Percentiles rank a stretch among this genome's conserved stretches.
Evolutionary conservation across 106 monocot genomes (phyloP).

Genomic region (Allium cepa): DNA sequence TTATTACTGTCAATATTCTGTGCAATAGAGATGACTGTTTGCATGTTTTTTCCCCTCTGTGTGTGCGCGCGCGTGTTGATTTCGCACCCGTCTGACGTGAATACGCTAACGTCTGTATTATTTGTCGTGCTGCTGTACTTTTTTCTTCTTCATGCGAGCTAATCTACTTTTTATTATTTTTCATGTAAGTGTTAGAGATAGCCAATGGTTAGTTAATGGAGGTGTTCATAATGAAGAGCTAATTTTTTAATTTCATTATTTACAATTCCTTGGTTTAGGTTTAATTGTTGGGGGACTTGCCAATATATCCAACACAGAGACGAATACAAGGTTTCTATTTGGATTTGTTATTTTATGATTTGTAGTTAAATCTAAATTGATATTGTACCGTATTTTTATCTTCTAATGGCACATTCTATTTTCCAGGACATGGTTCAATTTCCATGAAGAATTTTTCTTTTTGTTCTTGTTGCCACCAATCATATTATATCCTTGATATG

Average conservation of each 20-base stretch:
- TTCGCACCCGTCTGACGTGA: too few species aligned
- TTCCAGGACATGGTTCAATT: slow-evolving; percentile 90
- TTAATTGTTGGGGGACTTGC: slow-evolving; percentile 88
- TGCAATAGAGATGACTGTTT: too few species aligned
- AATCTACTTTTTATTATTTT: too few species aligned
- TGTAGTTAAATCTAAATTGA: neutral
- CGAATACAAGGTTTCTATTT: slow-evolving; percentile 60
- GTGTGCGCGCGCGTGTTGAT: too few species aligned
- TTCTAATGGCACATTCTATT: slow-evolving; percentile 3
- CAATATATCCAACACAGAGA: slow-evolving; percentile 78
- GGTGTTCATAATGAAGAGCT: too few species aligned
- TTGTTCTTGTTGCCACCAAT: slow-evolving; percentile 95
- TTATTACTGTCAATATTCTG: too few species aligned
- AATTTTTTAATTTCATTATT: neutral
- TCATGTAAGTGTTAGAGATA: too few species aligned
- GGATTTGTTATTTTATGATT: neutral
- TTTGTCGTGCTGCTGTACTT: too few species aligned
- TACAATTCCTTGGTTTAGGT: slow-evolving; percentile 31
- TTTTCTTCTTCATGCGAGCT: too few species aligned
- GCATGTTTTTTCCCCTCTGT: too few species aligned
- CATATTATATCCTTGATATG: slow-evolving; percentile 88
- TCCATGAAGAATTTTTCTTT: slow-evolving; percentile 99
- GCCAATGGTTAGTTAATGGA: too few species aligned
- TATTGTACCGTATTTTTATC: neutral
- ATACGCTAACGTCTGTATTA: too few species aligned